phyloP scores from a whole-genome alignment of 331 rosid genomes.

The Malus hybrid region DNA sequence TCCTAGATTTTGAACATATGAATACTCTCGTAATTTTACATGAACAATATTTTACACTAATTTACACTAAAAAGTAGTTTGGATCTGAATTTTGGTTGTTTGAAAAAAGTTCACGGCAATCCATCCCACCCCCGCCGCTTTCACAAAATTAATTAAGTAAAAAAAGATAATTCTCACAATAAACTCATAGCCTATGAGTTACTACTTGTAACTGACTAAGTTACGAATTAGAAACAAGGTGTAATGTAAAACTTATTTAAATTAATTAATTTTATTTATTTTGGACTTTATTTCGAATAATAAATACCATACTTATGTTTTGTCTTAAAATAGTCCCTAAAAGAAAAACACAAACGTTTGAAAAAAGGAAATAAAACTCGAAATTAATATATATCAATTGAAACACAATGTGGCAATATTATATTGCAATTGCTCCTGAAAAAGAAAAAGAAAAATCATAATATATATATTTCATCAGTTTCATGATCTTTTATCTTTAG shows the following conservation, averaged over 20 bases:
- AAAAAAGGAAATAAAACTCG: not conserved
- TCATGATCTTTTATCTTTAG: not conserved
- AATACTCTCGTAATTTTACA: too few species aligned
- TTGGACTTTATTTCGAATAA: not conserved
- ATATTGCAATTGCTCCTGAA: too few species aligned
- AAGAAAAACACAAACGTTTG: not conserved
- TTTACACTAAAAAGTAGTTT: too few species aligned
- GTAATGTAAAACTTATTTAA: not conserved
- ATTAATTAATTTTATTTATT: too few species aligned
- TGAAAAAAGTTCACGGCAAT: too few species aligned
- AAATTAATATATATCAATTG: not conserved
- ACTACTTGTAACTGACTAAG: not conserved
- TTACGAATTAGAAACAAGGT: not conserved
- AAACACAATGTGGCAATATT: too few species aligned
- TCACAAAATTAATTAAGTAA: too few species aligned
- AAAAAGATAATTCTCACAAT: not conserved
- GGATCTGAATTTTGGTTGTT: too few species aligned
- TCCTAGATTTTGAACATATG: not conserved
- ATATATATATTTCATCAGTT: too few species aligned
- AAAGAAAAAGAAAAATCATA: too few species aligned
- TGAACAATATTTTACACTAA: too few species aligned
- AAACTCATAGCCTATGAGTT: not conserved
- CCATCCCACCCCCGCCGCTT: too few species aligned
- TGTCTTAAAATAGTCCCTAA: not conserved
- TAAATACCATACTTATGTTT: not conserved